A percentile compares a stretch with the other conserved stretches of the same genome.
Evolutionary conservation across 352 stramenopile genomes (phyloP).

Genomic region (Labyrinthula sp.): DNA sequence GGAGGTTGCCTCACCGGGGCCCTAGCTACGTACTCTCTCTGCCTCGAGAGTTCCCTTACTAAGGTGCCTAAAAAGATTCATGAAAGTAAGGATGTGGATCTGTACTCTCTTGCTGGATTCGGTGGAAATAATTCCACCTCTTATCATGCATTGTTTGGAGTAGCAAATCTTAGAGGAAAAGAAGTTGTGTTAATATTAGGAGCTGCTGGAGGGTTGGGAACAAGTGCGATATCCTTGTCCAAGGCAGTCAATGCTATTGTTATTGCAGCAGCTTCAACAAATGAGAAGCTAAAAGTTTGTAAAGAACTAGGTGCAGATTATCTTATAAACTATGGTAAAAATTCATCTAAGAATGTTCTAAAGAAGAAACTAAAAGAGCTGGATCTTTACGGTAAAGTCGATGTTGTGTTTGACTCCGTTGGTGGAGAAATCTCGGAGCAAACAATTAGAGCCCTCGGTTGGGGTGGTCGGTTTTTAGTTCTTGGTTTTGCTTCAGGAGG

Average conservation of each 20-base stretch:
- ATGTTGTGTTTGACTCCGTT: constrained; percentile 36
- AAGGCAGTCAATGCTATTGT: constrained; percentile 32
- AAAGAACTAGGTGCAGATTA: constrained; percentile 26
- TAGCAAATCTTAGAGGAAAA: constrained; percentile 22
- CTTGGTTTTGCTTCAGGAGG: constrained; percentile 34
- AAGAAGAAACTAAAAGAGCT: constrained; percentile 21
- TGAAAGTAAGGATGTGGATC: no score
- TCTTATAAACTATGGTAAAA: constrained; percentile 36
- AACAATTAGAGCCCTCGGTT: constrained; percentile 30
- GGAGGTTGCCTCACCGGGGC: constrained; percentile 25
- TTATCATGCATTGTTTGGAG: constrained; percentile 27
- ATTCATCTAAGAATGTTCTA: constrained; percentile 24
- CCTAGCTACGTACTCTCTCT: constrained; percentile 28
- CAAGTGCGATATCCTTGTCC: constrained; percentile 31
- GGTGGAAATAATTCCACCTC: constrained; percentile 33
- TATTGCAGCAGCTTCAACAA: constrained; percentile 31
- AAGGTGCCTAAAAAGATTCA: background rate
- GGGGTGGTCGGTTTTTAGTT: constrained; percentile 32
- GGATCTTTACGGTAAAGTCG: constrained; percentile 24
- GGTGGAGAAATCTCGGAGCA: constrained; percentile 32
- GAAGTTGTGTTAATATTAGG: constrained; percentile 34
- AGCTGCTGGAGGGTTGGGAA: constrained; percentile 33
- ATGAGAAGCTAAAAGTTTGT: constrained; percentile 33
- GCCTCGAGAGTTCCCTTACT: constrained; percentile 19
- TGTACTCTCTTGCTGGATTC: constrained; percentile 22